Conservation (phyloP, 208 protist genomes). For the Trichomonas gallinae region DNA sequence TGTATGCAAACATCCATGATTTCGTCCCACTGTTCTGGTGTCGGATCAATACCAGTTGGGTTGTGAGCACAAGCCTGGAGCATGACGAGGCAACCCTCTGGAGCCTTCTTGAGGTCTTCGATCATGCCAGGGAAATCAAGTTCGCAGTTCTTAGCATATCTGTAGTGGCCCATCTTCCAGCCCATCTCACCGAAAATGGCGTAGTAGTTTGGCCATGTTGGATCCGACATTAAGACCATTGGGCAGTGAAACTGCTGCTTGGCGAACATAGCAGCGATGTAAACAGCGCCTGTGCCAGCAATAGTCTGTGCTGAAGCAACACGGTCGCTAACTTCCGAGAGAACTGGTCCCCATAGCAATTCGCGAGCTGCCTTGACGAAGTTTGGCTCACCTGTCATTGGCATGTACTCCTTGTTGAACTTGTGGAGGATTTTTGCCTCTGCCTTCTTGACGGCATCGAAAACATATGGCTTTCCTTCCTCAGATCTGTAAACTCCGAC, state of each 20-base stretch:
- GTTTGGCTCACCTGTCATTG: background rate
- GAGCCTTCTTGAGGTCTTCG: background rate
- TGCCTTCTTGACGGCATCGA: background rate
- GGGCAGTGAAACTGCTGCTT: background rate
- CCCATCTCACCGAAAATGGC: background rate
- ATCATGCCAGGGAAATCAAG: background rate
- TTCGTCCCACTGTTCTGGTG: conserved; percentile 67
- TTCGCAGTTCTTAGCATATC: background rate
- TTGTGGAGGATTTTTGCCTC: background rate
- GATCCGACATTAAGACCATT: background rate
- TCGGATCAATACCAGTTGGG: conserved; percentile 90
- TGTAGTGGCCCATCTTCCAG: background rate
- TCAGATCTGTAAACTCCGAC: background rate
- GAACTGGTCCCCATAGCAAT: background rate
- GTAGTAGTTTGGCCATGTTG: background rate
- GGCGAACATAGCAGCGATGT: background rate
- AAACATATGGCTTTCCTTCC: background rate
- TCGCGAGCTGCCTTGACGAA: background rate
- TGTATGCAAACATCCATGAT: background rate
- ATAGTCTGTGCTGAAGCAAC: background rate
- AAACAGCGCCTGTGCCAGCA: background rate
- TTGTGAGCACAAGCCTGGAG: conserved; percentile 94
- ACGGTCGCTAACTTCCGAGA: background rate
- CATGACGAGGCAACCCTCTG: conserved; percentile 54
- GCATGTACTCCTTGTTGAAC: background rate